Evolutionary conservation across 78 protist species (phyloP).

Genomic region (Anaeramoeba ignava): DNA sequence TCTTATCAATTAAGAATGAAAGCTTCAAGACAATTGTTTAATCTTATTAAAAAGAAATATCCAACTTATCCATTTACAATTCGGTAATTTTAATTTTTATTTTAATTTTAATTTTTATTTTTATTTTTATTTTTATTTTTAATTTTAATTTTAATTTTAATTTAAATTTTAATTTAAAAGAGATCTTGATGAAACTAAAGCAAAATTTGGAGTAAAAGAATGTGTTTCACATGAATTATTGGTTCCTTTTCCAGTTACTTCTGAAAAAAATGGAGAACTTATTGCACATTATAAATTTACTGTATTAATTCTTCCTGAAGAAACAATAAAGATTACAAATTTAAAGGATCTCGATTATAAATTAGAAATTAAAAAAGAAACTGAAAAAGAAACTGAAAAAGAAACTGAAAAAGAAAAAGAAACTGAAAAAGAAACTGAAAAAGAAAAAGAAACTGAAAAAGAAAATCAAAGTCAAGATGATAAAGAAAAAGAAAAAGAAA

Average conservation of each 20-base stretch:
- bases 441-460: too few species aligned
- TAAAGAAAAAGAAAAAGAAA: too few species aligned
- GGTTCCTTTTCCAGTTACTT: constrained; percentile 71
- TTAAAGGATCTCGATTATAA: too few species aligned
- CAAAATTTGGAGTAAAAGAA: constrained; percentile 74
- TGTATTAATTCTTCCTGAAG: constrained; percentile 32
- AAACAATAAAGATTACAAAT: too few species aligned
- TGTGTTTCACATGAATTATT: constrained; percentile 61
- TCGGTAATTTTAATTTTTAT: not conserved
- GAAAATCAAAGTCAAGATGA: too few species aligned
- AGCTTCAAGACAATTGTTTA: constrained; percentile 53
- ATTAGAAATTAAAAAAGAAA: too few species aligned
- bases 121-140: constrained; percentile 22
- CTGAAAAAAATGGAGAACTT: constrained; percentile 52
- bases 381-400: too few species aligned
- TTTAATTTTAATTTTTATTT: constrained; percentile 1
- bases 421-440: too few species aligned
- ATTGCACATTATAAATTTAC: constrained; percentile 84
- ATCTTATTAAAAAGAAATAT: constrained; percentile 38
- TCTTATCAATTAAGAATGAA: constrained; percentile 68
- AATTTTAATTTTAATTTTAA: not conserved
- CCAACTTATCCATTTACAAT: not conserved
- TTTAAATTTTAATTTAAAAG: constrained; percentile 31
- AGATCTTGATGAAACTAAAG: constrained; percentile 50
- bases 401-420: too few species aligned